Percentiles rank a stretch among this genome's conserved stretches.
phyloP scores from a whole-genome alignment of 2,329 filamentous ascomycete genomes.

The Talaromyces marneffei region DNA sequence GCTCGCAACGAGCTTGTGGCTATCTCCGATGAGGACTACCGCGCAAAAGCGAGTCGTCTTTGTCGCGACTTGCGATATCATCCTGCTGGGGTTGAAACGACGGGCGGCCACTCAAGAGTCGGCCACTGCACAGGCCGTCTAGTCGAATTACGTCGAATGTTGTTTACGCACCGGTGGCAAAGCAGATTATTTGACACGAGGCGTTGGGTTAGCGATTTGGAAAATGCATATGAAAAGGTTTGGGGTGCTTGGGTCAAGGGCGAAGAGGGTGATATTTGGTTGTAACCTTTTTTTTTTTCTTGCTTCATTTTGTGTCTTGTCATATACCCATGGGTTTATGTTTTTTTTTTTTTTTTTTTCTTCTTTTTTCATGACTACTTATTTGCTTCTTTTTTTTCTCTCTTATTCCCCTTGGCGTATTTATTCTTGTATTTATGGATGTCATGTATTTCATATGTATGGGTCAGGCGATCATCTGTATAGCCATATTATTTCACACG shows the following conservation, averaged over 20 bases:
- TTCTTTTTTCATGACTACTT: slow-evolving; percentile 3
- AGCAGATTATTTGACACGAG: slow-evolving; percentile 87
- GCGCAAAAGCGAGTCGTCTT: slow-evolving; percentile 66
- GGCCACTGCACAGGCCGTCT: slow-evolving; percentile 56
- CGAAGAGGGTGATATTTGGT: slow-evolving; percentile 86
- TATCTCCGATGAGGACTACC: slow-evolving; percentile 73
- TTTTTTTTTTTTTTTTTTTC: slow-evolving; percentile 6
- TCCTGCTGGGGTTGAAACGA: no score
- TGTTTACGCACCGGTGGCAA: slow-evolving; percentile 78
- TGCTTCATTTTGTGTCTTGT: neutral
- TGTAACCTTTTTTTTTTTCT: slow-evolving; percentile 42
- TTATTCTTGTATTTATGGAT: neutral
- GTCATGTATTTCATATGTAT: neutral
- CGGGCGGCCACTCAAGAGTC: no score
- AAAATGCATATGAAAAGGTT: slow-evolving; percentile 79
- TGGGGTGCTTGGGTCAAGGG: slow-evolving; percentile 85
- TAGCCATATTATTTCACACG: neutral
- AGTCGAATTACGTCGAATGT: slow-evolving; percentile 68
- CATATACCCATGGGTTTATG: slow-evolving; percentile 16
- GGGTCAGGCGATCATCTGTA: neutral
- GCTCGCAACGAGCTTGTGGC: slow-evolving; percentile 74
- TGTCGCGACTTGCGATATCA: slow-evolving; percentile 59
- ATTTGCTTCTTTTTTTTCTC: slow-evolving; percentile 4
- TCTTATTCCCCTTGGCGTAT: slow-evolving; percentile 2
- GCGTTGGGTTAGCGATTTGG: slow-evolving; percentile 85